Evolutionary conservation across 768 basidiomycete species (phyloP).

Genomic region (Roridomyces roridus): DNA sequence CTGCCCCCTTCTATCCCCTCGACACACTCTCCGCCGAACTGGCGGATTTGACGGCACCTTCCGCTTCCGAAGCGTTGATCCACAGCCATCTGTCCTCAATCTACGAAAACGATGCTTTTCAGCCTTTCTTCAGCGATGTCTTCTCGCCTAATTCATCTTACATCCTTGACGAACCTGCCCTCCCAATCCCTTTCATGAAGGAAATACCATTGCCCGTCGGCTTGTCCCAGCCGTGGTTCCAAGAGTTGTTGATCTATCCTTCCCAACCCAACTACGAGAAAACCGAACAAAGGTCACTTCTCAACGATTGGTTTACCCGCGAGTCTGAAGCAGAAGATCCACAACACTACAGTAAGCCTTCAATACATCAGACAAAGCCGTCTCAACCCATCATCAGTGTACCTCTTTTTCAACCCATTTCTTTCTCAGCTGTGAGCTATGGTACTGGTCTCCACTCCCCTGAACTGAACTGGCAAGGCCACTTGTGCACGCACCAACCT

Average conservation of each 20-base stretch:
- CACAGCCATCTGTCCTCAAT: conserved; percentile 44
- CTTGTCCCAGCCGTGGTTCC: conserved; percentile 16
- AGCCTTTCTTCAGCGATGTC: conserved; percentile 48
- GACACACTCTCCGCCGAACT: conserved; percentile 8
- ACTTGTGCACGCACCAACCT: conserved; percentile 61
- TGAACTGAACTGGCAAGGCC: conserved; percentile 33
- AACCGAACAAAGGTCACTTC: not conserved
- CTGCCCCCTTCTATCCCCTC: not conserved
- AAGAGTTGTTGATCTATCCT: conserved; percentile 9
- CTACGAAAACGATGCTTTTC: conserved; percentile 50
- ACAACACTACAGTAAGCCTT: conserved; percentile 14
- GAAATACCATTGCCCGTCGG: conserved; percentile 8
- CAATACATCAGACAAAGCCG: not conserved
- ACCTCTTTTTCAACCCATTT: conserved; percentile 61
- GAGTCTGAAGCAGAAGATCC: conserved; percentile 12
- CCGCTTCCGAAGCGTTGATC: conserved; percentile 27
- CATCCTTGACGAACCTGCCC: conserved; percentile 1
- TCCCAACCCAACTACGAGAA: not conserved
- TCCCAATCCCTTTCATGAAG: conserved; percentile 11
- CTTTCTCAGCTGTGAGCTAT: conserved; percentile 48
- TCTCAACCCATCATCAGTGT: conserved; percentile 38
- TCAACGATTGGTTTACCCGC: conserved; percentile 14
- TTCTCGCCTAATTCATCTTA: conserved; percentile 33
- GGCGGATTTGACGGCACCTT: not conserved
- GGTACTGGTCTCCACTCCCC: not conserved